Conservation (phyloP, 2,329 filamentous ascomycete species). For the Harringtonia aguacate region DNA sequence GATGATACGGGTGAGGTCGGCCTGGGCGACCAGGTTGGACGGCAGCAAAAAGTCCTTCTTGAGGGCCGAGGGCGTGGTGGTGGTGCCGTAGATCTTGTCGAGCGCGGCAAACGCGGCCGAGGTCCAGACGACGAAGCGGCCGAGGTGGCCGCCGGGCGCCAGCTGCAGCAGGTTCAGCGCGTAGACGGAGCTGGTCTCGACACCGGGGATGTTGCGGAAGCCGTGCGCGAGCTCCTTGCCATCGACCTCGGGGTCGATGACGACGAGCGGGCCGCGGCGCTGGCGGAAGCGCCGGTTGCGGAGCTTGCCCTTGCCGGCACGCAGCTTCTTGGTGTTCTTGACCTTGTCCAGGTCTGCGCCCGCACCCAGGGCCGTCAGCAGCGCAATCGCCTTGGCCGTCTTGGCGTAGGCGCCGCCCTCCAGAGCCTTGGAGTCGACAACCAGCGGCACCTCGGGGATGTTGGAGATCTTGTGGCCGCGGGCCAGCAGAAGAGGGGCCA, state of each 20-base stretch:
- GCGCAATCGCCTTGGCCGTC: slow-evolving; percentile 76
- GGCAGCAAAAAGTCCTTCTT: slow-evolving; percentile 99
- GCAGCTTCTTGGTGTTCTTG: slow-evolving; percentile 90
- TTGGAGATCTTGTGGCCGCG: slow-evolving; percentile 91
- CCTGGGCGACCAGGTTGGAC: slow-evolving; percentile 82
- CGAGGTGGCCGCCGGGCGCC: slow-evolving; percentile 95
- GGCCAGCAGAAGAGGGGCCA: slow-evolving; percentile 87
- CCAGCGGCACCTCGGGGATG: slow-evolving; percentile 93
- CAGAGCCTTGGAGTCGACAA: slow-evolving; percentile 86
- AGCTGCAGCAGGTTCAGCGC: slow-evolving; percentile 98
- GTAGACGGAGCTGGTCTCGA: slow-evolving; percentile 91
- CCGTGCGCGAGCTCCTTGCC: slow-evolving; percentile 88
- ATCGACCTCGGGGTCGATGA: slow-evolving; percentile 93
- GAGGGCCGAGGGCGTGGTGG: slow-evolving; percentile 75
- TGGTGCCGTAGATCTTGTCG: slow-evolving; percentile 93
- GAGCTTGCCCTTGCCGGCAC: slow-evolving; percentile 98
- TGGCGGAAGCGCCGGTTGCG: slow-evolving; percentile 93
- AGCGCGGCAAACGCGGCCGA: slow-evolving; percentile 94
- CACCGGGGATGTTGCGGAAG: slow-evolving; percentile 98
- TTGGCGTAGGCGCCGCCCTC: slow-evolving; percentile 61
- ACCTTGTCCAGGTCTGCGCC: slow-evolving; percentile 90
- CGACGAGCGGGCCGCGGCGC: slow-evolving; percentile 92
- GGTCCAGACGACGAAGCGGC: slow-evolving; percentile 98
- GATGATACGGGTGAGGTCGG: slow-evolving; percentile 95
- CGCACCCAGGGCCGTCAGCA: slow-evolving; percentile 87